Evolutionary conservation across 257 asterid genomes (phyloP), one percentile per base, ranked within the genome.

Genomic region (Buddleja alternifolia): DNA sequence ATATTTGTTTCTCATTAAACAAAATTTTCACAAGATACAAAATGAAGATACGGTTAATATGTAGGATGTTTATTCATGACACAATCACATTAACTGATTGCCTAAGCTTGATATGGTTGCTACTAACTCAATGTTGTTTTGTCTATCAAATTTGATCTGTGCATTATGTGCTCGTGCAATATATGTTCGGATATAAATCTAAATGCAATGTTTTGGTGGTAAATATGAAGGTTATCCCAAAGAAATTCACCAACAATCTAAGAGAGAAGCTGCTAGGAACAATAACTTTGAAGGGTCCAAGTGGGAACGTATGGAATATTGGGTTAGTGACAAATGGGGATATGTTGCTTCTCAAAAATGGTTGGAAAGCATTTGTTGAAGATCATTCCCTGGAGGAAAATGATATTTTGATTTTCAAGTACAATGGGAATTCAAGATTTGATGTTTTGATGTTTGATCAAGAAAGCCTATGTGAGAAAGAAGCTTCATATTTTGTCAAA

Each of bases 291-390:
- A 73, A 46, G 59, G 91, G 88, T 64, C 91, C 88, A 9, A 82
- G 91, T 54, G 91, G 85, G 61, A 72, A 76, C 16, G 57, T 71
- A 37, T 85, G 90, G 91, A 61, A 65, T 20, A 80, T 75, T n/a
- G 73, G 67, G 34, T 50, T 85, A 55, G 67, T 67, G 46, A 82
- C 57, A 60, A 58, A 60, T 53, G 78, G 77, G 37, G 86, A 60
- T 12, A 78, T 65, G 14, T 66, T 78, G 65, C 63, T 74, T 73
- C 62, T 83, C 70, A 57, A 65, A 45, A 66, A 69, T 24, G 91
- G 86, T 17, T 85, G 88, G 91, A 73, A 50, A 42, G 63, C 57
- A 36, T 85, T 85, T 68, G 83, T 79, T 24, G 72, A 42, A 39
- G 91, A 83, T 63, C 86, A 85, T 63, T 71, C 55, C 50, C 74